phyloP scores from a whole-genome alignment of 2,329 filamentous ascomycete species.

The Fusarium hostae region DNA sequence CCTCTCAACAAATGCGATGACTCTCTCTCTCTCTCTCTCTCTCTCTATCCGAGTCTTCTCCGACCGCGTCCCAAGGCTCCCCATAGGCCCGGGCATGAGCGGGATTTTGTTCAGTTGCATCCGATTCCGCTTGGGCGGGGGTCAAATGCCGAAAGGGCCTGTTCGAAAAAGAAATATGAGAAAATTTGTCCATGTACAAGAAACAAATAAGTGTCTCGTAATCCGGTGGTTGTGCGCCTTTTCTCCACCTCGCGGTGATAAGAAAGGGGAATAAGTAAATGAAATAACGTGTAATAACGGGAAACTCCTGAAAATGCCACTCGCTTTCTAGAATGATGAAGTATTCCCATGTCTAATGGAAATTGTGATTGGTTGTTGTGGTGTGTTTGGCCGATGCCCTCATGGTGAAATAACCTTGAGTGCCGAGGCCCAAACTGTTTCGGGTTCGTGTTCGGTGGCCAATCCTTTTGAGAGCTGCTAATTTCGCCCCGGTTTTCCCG shows the following conservation, averaged over 20 bases:
- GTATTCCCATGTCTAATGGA: slow-evolving; percentile 35
- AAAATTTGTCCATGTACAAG: slow-evolving; percentile 18
- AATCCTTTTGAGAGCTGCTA: slow-evolving; percentile 7
- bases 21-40: slow-evolving; percentile 22
- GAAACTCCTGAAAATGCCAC: slow-evolving; percentile 42
- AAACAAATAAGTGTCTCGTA: slow-evolving; percentile 38
- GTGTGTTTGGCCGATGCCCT: slow-evolving; percentile 20
- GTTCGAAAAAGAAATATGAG: slow-evolving; percentile 8
- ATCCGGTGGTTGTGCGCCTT: slow-evolving; percentile 27
- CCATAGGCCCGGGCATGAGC: slow-evolving; percentile 35
- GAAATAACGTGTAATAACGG: slow-evolving; percentile 28
- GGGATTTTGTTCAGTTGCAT: slow-evolving; percentile 21
- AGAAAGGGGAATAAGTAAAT: slow-evolving; percentile 32
- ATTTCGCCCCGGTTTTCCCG: slow-evolving; percentile 18
- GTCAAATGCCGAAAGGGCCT: slow-evolving; percentile 20
- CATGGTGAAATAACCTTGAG: slow-evolving; percentile 5
- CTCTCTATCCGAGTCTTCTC: slow-evolving; percentile 26
- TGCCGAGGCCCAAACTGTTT: slow-evolving; percentile 30
- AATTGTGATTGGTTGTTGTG: slow-evolving; percentile 28
- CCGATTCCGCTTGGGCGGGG: slow-evolving; percentile 27
- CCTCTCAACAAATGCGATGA: slow-evolving; percentile 38
- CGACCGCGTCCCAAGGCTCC: slow-evolving; percentile 15
- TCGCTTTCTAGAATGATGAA: slow-evolving; percentile 42
- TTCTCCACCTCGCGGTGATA: slow-evolving; percentile 33
- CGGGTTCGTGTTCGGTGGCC: slow-evolving; percentile 30